Base-by-base conservation (phyloP, 1,139 yeast species). In the Yamadazyma epiphylla region DNA sequence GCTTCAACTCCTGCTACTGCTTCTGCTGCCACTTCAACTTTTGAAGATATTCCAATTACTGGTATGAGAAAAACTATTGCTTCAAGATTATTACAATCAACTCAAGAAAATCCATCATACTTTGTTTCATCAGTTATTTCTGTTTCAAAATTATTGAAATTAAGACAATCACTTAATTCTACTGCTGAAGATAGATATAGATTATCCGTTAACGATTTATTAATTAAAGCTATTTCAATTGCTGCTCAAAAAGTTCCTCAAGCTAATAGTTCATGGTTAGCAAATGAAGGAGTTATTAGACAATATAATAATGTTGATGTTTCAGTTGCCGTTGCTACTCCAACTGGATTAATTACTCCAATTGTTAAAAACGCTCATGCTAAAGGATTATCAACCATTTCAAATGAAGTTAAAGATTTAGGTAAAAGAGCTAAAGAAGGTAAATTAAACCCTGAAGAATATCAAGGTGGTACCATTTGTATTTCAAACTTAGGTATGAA, bases 401-500 rank as follows among this genome's bases (percentile, higher is more conserved):
- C 97, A 26, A 60, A 63, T 43, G 88, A 83, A 60, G 77, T 87
- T 51, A 91, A 91, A 73, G 96, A 83, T 50, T 76, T 91, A 50
- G 98, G 96, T 50, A 85, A 86, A 74, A 87, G 94, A 66, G 98
- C 98, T 42, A 88, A 91, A 66, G 87, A 75, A 40, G 89, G 88
- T 64, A 91, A 89, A 72, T 79, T 91, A 58, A 58, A 67, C 46
- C 98, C 98, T 42, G 95, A 87, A 61, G 98, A 91, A 69, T 94
- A 83, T 79, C 96, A 87, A 74, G 99, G 99, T 52, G 99, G 99
- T 57, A 89, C 98, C 48, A 86, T 91, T 60, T 87, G 96, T 63
- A 89, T 91, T 54, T 89, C 97, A 45, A 91, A 91, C 82, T 73
- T 94, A 74, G 99, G 98, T 56, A 91, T 91, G 98, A 91, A 91